A percentile compares a stretch with the other conserved stretches of the same genome.
phyloP scores from a whole-genome alignment of 2,329 filamentous ascomycete genomes.

The Cercospora sp. region DNA sequence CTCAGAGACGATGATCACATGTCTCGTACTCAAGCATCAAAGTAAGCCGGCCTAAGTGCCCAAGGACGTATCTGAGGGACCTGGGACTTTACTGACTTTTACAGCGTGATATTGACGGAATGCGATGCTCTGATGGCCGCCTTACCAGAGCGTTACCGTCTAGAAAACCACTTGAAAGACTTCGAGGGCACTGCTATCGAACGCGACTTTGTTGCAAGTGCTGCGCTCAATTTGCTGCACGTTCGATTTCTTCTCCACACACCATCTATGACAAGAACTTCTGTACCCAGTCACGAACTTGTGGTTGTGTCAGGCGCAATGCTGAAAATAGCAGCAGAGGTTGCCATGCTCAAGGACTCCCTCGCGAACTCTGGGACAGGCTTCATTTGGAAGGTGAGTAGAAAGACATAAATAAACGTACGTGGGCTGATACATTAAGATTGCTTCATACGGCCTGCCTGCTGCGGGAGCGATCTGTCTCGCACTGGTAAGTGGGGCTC shows the following conservation, averaged over 20 bases:
- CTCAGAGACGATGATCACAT: conserved; percentile 26
- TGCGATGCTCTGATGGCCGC: conserved; percentile 31
- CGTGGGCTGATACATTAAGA: conserved; percentile 27
- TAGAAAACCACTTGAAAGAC: conserved; percentile 14
- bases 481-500: conserved; percentile 30
- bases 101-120: conserved; percentile 6
- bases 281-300: conserved; percentile 32
- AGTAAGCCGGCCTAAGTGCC: conserved; percentile 2
- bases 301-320: conserved; percentile 35
- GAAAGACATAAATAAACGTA: neutral
- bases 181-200: conserved; percentile 24
- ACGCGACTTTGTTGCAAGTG: conserved; percentile 39
- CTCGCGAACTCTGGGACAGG: conserved; percentile 40
- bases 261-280: conserved; percentile 26
- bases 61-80: neutral
- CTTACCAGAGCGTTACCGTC: conserved; percentile 32
- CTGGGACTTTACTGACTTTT: neutral
- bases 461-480: conserved; percentile 40
- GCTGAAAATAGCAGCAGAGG: conserved; percentile 36
- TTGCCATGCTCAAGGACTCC: conserved; percentile 34
- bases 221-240: conserved; percentile 39
- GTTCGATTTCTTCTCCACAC: conserved; percentile 38
- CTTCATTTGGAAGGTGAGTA: conserved; percentile 40
- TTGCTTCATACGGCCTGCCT: conserved; percentile 40
- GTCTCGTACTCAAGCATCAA: conserved; percentile 2